phyloP scores from a whole-genome alignment of 2,329 filamentous ascomycete species.

The Hypoxylon sp. region DNA sequence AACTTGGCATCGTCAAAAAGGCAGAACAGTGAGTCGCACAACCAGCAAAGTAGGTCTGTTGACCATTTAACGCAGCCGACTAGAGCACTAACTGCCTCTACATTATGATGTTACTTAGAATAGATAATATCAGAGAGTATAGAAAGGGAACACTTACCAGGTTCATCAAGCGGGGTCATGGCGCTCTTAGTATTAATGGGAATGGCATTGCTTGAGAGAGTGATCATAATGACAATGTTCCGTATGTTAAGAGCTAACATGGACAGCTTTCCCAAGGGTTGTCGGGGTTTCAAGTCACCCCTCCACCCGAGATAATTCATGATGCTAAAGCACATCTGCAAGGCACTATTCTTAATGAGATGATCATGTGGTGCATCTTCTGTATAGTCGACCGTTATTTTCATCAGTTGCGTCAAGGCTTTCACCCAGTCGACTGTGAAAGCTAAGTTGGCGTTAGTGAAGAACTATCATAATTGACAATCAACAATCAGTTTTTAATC shows the following conservation, averaged over 20 bases:
- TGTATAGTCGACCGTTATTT: constrained; percentile 84
- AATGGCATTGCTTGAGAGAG: constrained; percentile 72
- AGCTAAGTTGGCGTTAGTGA: constrained; percentile 57
- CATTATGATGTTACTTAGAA: constrained; percentile 35
- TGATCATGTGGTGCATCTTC: constrained; percentile 80
- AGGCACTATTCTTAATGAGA: constrained; percentile 78
- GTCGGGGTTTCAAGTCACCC: constrained; percentile 72
- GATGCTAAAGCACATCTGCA: constrained; percentile 83
- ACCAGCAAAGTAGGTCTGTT: constrained; percentile 76
- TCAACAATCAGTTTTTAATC: constrained; percentile 19
- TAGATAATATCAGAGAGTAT: background rate
- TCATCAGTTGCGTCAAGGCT: constrained; percentile 78
- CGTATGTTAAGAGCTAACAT: constrained; percentile 82
- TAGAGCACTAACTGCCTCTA: constrained; percentile 80
- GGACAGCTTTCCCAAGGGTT: constrained; percentile 79
- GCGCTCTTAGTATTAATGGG: constrained; percentile 68
- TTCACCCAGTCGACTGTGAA: constrained; percentile 74
- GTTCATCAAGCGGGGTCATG: constrained; percentile 74
- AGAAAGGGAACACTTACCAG: constrained; percentile 60
- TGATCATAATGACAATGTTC: constrained; percentile 76
- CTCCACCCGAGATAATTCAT: constrained; percentile 83
- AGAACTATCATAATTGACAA: constrained; percentile 9
- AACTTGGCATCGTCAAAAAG: constrained; percentile 68
- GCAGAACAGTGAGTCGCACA: constrained; percentile 71
- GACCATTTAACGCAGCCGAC: constrained; percentile 85